Conservation (phyloP, 164 flowering plant species). For the Protea cynaroides region DNA sequence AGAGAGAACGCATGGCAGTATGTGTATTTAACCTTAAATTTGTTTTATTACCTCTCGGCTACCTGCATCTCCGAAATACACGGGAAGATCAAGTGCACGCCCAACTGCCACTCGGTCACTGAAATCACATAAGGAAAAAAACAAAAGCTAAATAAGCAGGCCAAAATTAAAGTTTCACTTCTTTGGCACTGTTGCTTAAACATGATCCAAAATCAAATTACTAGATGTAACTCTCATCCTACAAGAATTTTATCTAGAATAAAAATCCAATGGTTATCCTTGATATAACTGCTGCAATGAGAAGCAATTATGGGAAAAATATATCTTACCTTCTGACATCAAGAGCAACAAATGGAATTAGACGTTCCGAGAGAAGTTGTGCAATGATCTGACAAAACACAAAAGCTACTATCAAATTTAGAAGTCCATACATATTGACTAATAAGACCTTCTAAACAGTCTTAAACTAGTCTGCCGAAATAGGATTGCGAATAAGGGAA, state of each 20-base stretch:
- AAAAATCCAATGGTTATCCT: neutral
- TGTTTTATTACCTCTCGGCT: conserved; percentile 77
- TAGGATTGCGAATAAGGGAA: neutral
- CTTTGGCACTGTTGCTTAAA: neutral
- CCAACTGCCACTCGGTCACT: conserved; percentile 97
- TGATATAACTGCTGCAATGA: neutral
- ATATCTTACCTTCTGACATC: conserved; percentile 92
- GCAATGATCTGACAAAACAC: conserved; percentile 73
- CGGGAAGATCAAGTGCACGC: conserved; percentile 96
- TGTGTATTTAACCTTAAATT: neutral
- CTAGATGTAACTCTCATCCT: neutral
- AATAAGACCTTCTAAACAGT: neutral
- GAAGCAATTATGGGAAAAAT: neutral
- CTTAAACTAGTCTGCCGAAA: neutral
- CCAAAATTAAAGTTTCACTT: too few relatives aligned
- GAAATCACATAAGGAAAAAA: conserved; percentile 20
- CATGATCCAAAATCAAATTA: neutral
- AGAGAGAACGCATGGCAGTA: conserved; percentile 8
- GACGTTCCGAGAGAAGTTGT: conserved; percentile 95
- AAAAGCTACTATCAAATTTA: conserved; percentile 1
- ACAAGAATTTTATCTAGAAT: neutral
- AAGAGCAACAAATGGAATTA: conserved; percentile 99
- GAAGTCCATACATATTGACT: neutral
- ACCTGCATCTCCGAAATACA: conserved; percentile 99
- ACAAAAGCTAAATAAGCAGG: neutral